Base-by-base conservation (phyloP, 768 basidiomycete genomes). In the Pleurotus eryngii region DNA sequence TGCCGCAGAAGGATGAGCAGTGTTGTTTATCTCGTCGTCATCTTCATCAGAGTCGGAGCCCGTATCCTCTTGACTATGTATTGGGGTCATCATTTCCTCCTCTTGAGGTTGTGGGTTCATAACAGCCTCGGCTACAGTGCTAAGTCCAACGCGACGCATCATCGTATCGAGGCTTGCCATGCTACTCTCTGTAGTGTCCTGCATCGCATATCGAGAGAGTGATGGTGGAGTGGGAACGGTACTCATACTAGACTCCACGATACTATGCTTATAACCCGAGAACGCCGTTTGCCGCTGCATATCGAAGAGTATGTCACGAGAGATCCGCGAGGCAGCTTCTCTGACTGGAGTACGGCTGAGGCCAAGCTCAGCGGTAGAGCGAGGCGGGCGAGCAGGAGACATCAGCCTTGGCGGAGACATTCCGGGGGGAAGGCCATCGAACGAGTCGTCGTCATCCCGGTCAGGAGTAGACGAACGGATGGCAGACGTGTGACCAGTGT, bases 191-290 rank as follows among this genome's bases (percentile, higher is more conserved):
- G 69, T 35, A 9, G 30, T 67, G n/a, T 74, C 69, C 42, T 71
- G 70, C 6, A 75, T 74, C n/a, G 69, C 74, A 63, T 90, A 90
- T n/a, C 82, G 76, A 12, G 86, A 83, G 12, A 91, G 73, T 0
- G 88, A 89, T 24, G 89, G 89, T 5, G 87, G 86, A 1, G 85
- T 83, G 1, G 85, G 80, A 54, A 88, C 78, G 12, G 84, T 83
- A 69, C 85, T 87, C 78, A 84, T 78, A 57, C 82, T 89, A 20
- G 86, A 84, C 61, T 84, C 86, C 27, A 68, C 70, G n/a, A 65
- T 63, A 35, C 71, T 39, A 6, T 46, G 67, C 55, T 65, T 46
- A n/a, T 64, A 47, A 61, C 17, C 62, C 57, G 39, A 66, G 64
- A 11, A 62, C 65, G 42, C 55, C 15, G 55, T 73, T 47, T 71